Evolutionary conservation across 140 eudicot species (phyloP), one percentile per base, ranked within the genome.

Genomic region (Stevia rebaudiana): DNA sequence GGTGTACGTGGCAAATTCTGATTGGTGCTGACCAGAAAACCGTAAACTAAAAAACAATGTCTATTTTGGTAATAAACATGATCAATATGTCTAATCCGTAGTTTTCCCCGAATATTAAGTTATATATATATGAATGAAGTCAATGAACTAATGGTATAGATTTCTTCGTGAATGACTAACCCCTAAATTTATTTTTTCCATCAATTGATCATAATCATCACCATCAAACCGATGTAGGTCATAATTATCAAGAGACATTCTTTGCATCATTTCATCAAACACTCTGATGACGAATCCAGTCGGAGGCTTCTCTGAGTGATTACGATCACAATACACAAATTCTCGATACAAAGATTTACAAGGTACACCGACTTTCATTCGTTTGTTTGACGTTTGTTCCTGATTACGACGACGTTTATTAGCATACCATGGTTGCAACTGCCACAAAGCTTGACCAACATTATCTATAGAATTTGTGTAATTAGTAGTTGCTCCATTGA

Each of bases 341-440:
- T 79, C 82, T 15, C 42, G 24, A 22, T 69, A 78, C 37, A 71
- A 7, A 28, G 83, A 68, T 0, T 2, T 35, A 59, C 11, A 37
- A 13, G 88, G 94, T 8, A 85, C 76, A 1, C 81, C 88, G 15
- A 85, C 79, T 31, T 25, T 79, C 28, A 79, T 24, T 37, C 30
- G 61, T 7, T 74, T 63, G 31, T 15, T 13, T 28, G 73, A 30
- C 21, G 65, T 58, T 35, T 68, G 76, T 28, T 78, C 71, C 17
- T 75, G 57, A 43, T 33, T 70, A 76, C 86, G 69, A 9, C 52
- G 42, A 23, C 77, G 82, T 60, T 71, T 54, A 13, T 28, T 4
- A 28, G 65, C 70, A 40, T 68, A 25, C 77, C 67, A 57, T 0
- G 70, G 74, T 43, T 76, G 71, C 18, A 60, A 74, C 5, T 85